phyloP scores from a whole-genome alignment of 768 basidiomycete genomes.

The Porphyrellus cyaneotinctus region DNA sequence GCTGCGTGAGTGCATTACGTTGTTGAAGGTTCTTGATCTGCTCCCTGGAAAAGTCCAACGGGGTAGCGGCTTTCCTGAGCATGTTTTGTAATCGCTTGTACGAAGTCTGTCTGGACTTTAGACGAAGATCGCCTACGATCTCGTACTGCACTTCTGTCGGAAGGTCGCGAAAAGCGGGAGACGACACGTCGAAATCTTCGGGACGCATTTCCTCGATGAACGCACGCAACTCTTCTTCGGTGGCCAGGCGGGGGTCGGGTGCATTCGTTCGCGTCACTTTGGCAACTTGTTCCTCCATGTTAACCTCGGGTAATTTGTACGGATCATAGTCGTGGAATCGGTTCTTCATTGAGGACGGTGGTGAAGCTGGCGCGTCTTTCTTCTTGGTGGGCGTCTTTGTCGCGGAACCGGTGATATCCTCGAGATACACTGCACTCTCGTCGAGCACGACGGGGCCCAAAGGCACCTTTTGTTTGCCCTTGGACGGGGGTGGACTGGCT shows the following conservation, averaged over 20 bases:
- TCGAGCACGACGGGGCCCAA: slow-evolving; percentile 52
- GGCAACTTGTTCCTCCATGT: slow-evolving; percentile 60
- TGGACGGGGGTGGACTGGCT: slow-evolving; percentile 25
- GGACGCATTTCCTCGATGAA: slow-evolving; percentile 98
- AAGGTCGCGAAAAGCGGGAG: slow-evolving; percentile 84
- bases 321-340: slow-evolving; percentile 82
- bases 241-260: slow-evolving; percentile 91
- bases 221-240: slow-evolving; percentile 86
- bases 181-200: slow-evolving; percentile 90
- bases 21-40: slow-evolving; percentile 90
- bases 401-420: slow-evolving; percentile 64
- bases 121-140: slow-evolving; percentile 91
- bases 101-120: slow-evolving; percentile 93
- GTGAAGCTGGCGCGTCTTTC: slow-evolving; percentile 32
- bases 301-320: slow-evolving; percentile 84
- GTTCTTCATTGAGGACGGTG: slow-evolving; percentile 51
- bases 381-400: slow-evolving; percentile 48
- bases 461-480: slow-evolving; percentile 45
- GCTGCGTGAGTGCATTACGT: slow-evolving; percentile 88
- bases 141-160: slow-evolving; percentile 98
- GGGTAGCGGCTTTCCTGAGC: slow-evolving; percentile 71
- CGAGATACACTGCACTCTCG: slow-evolving; percentile 80
- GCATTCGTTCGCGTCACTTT: slow-evolving; percentile 55
- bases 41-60: slow-evolving; percentile 93
- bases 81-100: slow-evolving; percentile 89